Evolutionary conservation across 1,284 basidiomycete genomes (phyloP).

Genomic region (Cryptococcus sp.): DNA sequence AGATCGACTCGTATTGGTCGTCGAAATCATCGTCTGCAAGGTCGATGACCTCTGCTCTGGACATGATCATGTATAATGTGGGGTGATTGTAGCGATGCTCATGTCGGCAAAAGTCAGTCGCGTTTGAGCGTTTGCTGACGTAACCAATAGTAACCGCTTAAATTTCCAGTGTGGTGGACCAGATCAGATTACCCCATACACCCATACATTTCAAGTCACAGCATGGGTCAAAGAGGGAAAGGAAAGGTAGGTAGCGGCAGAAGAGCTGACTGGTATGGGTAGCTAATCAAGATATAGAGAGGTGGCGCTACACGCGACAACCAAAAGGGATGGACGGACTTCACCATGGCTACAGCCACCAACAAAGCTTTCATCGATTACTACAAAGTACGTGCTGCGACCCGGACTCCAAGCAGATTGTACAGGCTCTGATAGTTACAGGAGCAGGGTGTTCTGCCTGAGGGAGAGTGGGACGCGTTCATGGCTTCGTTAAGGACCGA

Average conservation of each 20-base stretch:
- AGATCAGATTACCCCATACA: too few species aligned
- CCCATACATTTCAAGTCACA: background rate
- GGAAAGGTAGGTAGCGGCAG: background rate
- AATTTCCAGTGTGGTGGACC: too few species aligned
- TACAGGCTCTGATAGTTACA: conserved; percentile 6
- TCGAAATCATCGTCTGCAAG: conserved; percentile 12
- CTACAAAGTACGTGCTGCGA: conserved; percentile 53
- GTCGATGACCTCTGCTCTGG: background rate
- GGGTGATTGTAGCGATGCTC: too few species aligned
- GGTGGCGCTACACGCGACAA: conserved; percentile 4
- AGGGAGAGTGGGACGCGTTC: conserved; percentile 74
- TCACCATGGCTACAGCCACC: conserved; percentile 38
- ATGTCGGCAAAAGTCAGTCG: too few species aligned
- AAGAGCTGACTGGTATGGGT: too few species aligned
- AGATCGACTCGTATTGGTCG: background rate
- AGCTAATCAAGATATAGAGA: background rate
- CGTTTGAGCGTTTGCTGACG: too few species aligned
- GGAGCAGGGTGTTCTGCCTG: conserved; percentile 41
- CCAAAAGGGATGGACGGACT: background rate
- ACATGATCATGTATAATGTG: background rate
- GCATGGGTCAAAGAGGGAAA: background rate
- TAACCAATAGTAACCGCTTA: too few species aligned
- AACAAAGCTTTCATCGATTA: conserved; percentile 71
- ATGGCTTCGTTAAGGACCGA: conserved; percentile 65
- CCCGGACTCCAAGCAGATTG: conserved; percentile 3